Conservation (phyloP, 1,284 basidiomycete genomes). For the Bjerkandera adusta region DNA sequence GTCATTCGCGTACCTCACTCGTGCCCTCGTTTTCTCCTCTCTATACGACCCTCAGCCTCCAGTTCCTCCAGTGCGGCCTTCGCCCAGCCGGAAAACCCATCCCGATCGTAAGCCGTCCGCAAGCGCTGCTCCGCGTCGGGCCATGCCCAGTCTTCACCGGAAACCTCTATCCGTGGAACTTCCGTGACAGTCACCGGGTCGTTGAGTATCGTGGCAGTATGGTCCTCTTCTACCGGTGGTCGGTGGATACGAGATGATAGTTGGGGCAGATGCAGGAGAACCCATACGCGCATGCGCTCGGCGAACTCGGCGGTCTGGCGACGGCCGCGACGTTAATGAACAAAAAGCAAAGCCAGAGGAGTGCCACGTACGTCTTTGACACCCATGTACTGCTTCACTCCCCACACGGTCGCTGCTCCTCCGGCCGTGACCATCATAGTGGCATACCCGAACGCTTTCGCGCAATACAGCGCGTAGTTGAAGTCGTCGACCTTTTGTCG, state of each 20-base stretch:
- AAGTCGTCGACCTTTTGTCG: slow-evolving; percentile 28
- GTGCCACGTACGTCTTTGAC: slow-evolving; percentile 39
- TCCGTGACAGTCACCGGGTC: not conserved
- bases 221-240: slow-evolving; percentile 34
- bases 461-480: slow-evolving; percentile 38
- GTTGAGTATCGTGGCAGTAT: slow-evolving; percentile 10
- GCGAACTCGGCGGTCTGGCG: slow-evolving; percentile 56
- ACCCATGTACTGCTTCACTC: slow-evolving; percentile 38
- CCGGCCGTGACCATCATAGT: slow-evolving; percentile 37
- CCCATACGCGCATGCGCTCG: slow-evolving; percentile 43
- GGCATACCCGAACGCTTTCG: slow-evolving; percentile 46
- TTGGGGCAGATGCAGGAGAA: slow-evolving; percentile 44
- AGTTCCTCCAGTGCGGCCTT: slow-evolving; percentile 48
- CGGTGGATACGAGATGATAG: slow-evolving; percentile 53
- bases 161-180: not conserved
- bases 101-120: slow-evolving; percentile 50
- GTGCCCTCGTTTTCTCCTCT: slow-evolving; percentile 37
- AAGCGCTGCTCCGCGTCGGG: slow-evolving; percentile 50
- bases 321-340: not conserved
- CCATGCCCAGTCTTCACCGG: slow-evolving; percentile 42
- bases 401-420: slow-evolving; percentile 34
- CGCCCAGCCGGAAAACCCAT: slow-evolving; percentile 52
- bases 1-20: slow-evolving; percentile 10
- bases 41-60: slow-evolving; percentile 49
- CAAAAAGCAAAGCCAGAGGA: not conserved